Evolutionary conservation across 495 filamentous ascomycete species (phyloP), one percentile per base, ranked within the genome.

Genomic region (Penicillium fimorum): DNA sequence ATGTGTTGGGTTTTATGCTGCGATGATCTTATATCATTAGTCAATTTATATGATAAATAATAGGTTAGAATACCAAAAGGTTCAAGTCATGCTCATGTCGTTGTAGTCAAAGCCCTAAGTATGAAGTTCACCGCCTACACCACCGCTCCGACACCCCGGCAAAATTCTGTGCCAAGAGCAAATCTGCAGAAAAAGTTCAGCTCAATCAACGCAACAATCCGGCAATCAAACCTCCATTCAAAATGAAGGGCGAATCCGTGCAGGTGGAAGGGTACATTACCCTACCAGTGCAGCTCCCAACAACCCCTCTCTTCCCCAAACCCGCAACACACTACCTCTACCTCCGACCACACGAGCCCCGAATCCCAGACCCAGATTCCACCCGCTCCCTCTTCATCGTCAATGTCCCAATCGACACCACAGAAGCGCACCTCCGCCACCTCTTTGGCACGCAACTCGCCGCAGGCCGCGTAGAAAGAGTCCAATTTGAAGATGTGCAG

Each of bases 351-450:
- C 91, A 97, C 67, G 80, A 85, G 42, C 92, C 88, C 53, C 89
- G 85, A 63, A 79, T 92, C 24, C 85, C 90, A 15, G 87, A 87
- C 11, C 76, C 83, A 17, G 79, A 87, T 63, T 84, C 92, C 63
- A 67, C 81, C 22, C 85, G 91, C 55, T 88, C 87, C 45, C 80
- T 98, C 24, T 98, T 96, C 74, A 64, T 92, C 22, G 86, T 91
- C 57, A 97, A 98, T 67, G 66, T 93, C 6, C 95, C 94, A 33
- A 76, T 91, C 61, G 93, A 97, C 70, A 84, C 88, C 53, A 96
- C 89, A 35, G 84, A 88, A 47, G 63, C 72, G 1, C 90, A 94
- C 63, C 72, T 97, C 17, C 86, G 90, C 37, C 76, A 82, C 53
- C 73, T 98, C 0, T 91, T 96, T 61, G 73, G 82, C 0, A 75